Evolutionary conservation across 2,329 filamentous ascomycete genomes (phyloP).

Genomic region (Trichoderma citrinoviride): DNA sequence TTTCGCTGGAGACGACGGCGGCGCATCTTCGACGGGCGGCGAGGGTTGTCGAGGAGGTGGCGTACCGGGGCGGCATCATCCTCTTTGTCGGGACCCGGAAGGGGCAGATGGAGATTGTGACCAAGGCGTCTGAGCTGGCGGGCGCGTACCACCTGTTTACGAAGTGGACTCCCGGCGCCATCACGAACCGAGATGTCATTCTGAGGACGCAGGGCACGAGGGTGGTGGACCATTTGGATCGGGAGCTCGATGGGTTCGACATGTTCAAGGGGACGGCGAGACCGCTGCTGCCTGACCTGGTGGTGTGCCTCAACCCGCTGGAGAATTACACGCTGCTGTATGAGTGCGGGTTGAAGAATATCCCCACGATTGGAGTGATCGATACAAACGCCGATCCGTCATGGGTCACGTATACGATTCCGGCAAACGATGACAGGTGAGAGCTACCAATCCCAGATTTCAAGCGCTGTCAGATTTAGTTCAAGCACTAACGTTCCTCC

Average conservation of each 20-base stretch:
- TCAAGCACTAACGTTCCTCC: not conserved
- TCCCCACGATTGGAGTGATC: constrained; percentile 91
- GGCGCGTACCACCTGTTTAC: constrained; percentile 85
- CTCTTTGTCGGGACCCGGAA: constrained; percentile 86
- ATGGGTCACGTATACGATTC: constrained; percentile 94
- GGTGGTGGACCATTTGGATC: constrained; percentile 75
- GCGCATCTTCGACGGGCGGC: constrained; percentile 88
- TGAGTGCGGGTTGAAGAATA: constrained; percentile 82
- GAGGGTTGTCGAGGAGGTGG: constrained; percentile 86
- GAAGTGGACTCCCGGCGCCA: constrained; percentile 85
- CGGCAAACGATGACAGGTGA: constrained; percentile 92
- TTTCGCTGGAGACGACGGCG: constrained; percentile 84
- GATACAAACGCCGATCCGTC: constrained; percentile 92
- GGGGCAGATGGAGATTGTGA: constrained; percentile 77
- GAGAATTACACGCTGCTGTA: constrained; percentile 90
- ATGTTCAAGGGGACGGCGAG: constrained; percentile 60
- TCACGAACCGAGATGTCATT: constrained; percentile 92
- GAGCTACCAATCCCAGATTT: constrained; percentile 29
- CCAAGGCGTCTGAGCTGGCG: constrained; percentile 74
- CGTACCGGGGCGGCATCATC: constrained; percentile 77
- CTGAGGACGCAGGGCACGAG: constrained; percentile 66
- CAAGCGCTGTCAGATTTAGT: not conserved
- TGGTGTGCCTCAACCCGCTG: constrained; percentile 86
- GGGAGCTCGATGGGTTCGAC: constrained; percentile 59
- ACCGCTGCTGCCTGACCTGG: constrained; percentile 79